Evolutionary conservation across 257 asterid species (phyloP).

Genomic region (Primulina huaijiensis): DNA sequence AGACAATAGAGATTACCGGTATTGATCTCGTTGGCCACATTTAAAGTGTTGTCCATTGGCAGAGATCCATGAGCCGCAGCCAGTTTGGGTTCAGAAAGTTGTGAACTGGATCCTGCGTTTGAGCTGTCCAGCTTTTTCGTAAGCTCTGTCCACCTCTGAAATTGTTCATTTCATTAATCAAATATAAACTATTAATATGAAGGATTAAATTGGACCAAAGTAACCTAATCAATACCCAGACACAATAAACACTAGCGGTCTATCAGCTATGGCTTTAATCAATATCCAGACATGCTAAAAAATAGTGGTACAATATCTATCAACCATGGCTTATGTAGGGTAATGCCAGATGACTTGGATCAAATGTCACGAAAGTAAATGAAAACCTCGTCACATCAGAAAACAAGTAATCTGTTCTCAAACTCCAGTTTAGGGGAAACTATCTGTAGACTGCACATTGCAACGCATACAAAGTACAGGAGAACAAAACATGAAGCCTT

Average conservation of each 20-base stretch:
- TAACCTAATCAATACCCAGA: slow-evolving; percentile 40
- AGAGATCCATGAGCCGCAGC: slow-evolving; percentile 65
- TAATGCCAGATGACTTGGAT: not conserved
- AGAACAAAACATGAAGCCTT: not conserved
- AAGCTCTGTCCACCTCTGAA: slow-evolving; percentile 77
- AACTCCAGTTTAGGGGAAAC: not conserved
- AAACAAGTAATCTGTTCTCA: not conserved
- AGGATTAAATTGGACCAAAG: slow-evolving; percentile 26
- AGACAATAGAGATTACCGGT: slow-evolving; percentile 41
- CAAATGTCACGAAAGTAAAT: not conserved
- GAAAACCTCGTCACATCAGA: too few relatives aligned
- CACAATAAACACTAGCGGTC: slow-evolving; percentile 21
- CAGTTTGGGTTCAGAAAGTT: slow-evolving; percentile 57
- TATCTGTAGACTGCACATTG: not conserved
- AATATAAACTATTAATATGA: too few relatives aligned
- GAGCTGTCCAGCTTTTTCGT: slow-evolving; percentile 46
- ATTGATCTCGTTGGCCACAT: slow-evolving; percentile 38
- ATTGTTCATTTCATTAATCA: slow-evolving; percentile 9
- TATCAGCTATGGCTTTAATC: not conserved
- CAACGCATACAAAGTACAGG: not conserved
- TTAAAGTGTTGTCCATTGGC: slow-evolving; percentile 52
- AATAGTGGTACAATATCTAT: not conserved
- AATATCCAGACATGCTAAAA: not conserved
- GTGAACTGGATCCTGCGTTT: slow-evolving; percentile 44
- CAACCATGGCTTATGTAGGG: not conserved